phyloP scores from a whole-genome alignment of 495 filamentous ascomycete genomes.

The Aspergillus cristatus region DNA sequence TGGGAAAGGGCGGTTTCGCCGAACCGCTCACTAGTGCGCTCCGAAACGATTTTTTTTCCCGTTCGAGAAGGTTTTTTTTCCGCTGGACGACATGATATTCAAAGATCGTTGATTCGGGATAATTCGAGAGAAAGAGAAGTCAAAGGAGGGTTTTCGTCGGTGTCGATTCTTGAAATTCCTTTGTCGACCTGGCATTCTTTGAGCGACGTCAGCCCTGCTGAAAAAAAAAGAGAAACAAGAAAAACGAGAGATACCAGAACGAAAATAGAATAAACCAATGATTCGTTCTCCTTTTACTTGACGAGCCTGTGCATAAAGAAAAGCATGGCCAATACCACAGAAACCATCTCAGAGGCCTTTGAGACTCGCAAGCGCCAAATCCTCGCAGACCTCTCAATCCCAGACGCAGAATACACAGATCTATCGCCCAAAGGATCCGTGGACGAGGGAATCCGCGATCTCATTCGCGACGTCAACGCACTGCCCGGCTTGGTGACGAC shows the following conservation, averaged over 20 bases:
- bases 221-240: neutral
- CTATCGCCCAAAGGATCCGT: constrained; percentile 79
- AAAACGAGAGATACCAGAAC: neutral
- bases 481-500: constrained; percentile 73
- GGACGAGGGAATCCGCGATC: constrained; percentile 61
- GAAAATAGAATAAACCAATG: neutral
- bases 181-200: neutral
- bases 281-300: too few species aligned
- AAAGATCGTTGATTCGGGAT: neutral
- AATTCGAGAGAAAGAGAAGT: neutral
- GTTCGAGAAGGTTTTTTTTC: constrained; percentile 9
- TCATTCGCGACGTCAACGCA: constrained; percentile 68
- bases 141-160: neutral
- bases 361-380: constrained; percentile 54
- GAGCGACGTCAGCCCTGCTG: neutral
- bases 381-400: constrained; percentile 50
- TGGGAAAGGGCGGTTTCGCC: constrained; percentile 11
- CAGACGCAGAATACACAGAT: constrained; percentile 61
- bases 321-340: constrained; percentile 6
- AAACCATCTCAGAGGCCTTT: constrained; percentile 37
- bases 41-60: constrained; percentile 2
- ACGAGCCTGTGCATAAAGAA: too few species aligned
- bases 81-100: neutral
- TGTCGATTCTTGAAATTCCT: neutral
- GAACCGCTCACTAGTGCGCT: constrained; percentile 5